These are phyloP conservation scores for Delonix regia DNA, from an alignment of 306 rosid species.

Conservation along the genomic window DNA sequence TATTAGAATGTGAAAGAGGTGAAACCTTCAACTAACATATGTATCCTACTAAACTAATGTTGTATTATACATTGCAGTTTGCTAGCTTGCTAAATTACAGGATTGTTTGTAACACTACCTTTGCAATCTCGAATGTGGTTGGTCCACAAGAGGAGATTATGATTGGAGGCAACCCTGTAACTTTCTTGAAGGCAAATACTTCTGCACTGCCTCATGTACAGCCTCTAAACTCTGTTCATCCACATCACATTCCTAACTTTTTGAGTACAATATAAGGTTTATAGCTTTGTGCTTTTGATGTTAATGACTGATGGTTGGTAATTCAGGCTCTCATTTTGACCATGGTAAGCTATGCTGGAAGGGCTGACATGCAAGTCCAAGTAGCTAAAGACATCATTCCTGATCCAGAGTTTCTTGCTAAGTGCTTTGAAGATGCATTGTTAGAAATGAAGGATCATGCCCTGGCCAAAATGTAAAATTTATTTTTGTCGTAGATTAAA, in stretches of 20 bases:
- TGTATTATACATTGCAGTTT: conserved; percentile 45
- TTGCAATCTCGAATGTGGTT: conserved; percentile 77
- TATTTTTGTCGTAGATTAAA: background rate
- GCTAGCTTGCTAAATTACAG: conserved; percentile 71
- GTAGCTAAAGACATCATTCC: conserved; percentile 92
- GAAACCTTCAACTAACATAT: conserved; percentile 1
- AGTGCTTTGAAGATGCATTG: conserved; percentile 87
- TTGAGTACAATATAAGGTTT: background rate
- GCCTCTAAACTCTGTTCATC: conserved; percentile 32
- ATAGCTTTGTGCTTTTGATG: background rate
- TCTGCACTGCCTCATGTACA: conserved; percentile 83
- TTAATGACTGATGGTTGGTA: conserved; percentile 32
- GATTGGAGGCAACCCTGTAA: conserved; percentile 69
- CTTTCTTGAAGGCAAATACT: conserved; percentile 66
- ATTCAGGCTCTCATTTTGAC: conserved; percentile 79
- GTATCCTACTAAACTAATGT: background rate
- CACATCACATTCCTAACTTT: conserved; percentile 2
- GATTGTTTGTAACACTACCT: conserved; percentile 75
- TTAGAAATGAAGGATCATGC: conserved; percentile 72
- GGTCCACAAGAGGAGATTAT: conserved; percentile 84
- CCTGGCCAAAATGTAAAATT: conserved; percentile 24
- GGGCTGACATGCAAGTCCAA: conserved; percentile 88
- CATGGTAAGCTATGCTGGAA: conserved; percentile 90
- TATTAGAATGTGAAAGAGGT: background rate
- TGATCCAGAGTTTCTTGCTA: conserved; percentile 79